A percentile compares a stretch with the other conserved stretches of the same genome.
Evolutionary conservation across 192 early-diverging fungal species (phyloP).

Genomic region (Entophlyctis helioformis): DNA sequence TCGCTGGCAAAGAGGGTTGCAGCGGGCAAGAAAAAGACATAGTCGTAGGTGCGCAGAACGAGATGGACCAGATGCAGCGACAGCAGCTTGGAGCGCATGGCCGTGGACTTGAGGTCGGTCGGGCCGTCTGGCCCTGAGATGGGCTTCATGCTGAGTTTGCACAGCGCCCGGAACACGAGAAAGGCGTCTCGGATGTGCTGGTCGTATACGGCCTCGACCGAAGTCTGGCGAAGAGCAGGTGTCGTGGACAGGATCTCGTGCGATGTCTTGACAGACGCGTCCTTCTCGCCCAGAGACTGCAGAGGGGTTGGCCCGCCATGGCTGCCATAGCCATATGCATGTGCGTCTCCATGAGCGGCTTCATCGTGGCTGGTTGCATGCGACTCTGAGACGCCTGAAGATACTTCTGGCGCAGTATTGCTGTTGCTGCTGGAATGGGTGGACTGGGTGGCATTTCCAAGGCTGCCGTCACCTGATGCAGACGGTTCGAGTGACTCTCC

Average conservation of each 20-base stretch:
- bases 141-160: conserved; percentile 79
- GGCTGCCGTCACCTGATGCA: too few species aligned
- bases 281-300: conserved; percentile 1
- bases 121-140: conserved; percentile 49
- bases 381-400: too few species aligned
- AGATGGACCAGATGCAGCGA: conserved; percentile 70
- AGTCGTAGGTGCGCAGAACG: conserved; percentile 59
- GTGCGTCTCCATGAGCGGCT: too few species aligned
- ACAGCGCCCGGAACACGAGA: conserved; percentile 74
- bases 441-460: too few species aligned
- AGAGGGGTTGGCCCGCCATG: conserved; percentile 9
- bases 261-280: too few species aligned
- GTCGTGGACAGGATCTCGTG: too few species aligned
- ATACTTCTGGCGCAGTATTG: too few species aligned
- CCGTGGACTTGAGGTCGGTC: conserved; percentile 64
- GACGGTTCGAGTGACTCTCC: too few species aligned
- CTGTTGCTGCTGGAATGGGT: too few species aligned
- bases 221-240: too few species aligned
- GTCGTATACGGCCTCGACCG: conserved; percentile 4
- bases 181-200: conserved; percentile 58
- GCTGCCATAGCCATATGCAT: too few species aligned
- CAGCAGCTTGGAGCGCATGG: conserved; percentile 74
- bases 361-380: too few species aligned
- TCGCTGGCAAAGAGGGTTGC: conserved; percentile 29
- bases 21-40: conserved; percentile 55